Base-by-base conservation (phyloP, 176 grass and related monocot genomes). In the Ananas comosus region DNA sequence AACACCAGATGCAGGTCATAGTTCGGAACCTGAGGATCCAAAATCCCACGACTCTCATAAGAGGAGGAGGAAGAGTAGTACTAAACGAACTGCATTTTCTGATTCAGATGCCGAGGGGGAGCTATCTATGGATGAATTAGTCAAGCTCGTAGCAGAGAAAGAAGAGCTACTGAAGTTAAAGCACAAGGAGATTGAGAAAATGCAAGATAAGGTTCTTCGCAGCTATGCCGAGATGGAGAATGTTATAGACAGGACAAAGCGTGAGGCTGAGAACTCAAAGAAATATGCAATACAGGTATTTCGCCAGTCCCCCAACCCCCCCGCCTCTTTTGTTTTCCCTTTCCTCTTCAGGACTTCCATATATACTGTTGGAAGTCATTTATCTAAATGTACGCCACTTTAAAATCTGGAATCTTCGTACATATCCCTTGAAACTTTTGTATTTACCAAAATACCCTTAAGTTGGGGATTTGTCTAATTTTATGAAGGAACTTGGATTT, bases 221-320 rank as follows among this genome's bases (percentile, higher is more conserved):
- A 87, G 86, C 72, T 90, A 90, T 84, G 81, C 91, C 65, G 86
- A 87, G 77, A 84, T 87, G 80, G 83, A 94, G 72, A 94, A 94
- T 82, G 53, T 90, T 51, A 84, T 82, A 21, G 69, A 71, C 64
- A 49, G 75, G 72, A 84, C 83, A 82, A 94, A 89, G 53, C 81
- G 78, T 73, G 86, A 89, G 68, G 88, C 86, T 50, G 86, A 94
- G 14, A 89, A 79, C 66, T 84, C 78, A 2, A 94, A 94, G 71
- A 84, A 94, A 28, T 94, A 80, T 66, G 86, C 83, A 66, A 59
- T 90, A 50, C 91, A 89, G 87, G 86, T 90, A 13, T 74, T 25
- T 53, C 58, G 23, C 50, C 50, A 13, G 17, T 12, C 48, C 14
- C 21, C 11, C 25, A 1, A 1, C 25, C 48, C 14, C 21, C 21